phyloP scores from a whole-genome alignment of 1,139 yeast genomes.

The Pichia sp. region DNA sequence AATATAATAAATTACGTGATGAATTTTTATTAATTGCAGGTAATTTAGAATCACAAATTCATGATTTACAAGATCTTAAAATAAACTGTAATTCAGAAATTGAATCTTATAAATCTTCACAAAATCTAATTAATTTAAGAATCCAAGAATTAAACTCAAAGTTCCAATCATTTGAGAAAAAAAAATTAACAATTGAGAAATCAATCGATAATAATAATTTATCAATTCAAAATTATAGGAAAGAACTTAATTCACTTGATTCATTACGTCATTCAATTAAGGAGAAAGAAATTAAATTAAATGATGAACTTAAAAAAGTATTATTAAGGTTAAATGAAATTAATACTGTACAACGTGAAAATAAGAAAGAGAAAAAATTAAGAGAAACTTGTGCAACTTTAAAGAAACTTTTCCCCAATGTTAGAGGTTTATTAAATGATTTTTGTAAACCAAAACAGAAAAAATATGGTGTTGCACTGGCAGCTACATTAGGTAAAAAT shows the following conservation, averaged over 20 bases:
- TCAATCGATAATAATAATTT: conserved; percentile 25
- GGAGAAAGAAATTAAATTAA: conserved; percentile 47
- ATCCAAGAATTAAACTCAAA: conserved; percentile 33
- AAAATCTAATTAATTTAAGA: conserved; percentile 35
- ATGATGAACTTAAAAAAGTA: conserved; percentile 58
- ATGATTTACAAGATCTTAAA: conserved; percentile 40
- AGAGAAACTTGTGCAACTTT: conserved; percentile 67
- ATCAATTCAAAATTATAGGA: conserved; percentile 35
- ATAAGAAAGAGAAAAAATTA: conserved; percentile 57
- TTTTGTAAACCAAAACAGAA: conserved; percentile 73
- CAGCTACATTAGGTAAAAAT: conserved; percentile 72
- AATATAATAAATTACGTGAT: conserved; percentile 56
- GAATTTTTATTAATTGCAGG: conserved; percentile 53
- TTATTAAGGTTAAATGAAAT: conserved; percentile 61
- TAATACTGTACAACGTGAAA: conserved; percentile 69
- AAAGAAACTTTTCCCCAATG: conserved; percentile 71
- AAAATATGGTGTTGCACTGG: conserved; percentile 68
- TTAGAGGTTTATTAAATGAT: conserved; percentile 73
- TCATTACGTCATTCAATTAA: conserved; percentile 40
- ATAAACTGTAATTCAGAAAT: conserved; percentile 37
- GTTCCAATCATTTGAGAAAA: conserved; percentile 31
- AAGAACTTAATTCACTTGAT: conserved; percentile 36
- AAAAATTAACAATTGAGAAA: conserved; percentile 32
- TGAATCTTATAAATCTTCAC: conserved; percentile 38
- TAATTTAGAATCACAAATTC: conserved; percentile 46